Percentiles rank a stretch among this genome's conserved stretches.
phyloP scores from a whole-genome alignment of 352 stramenopile species.

The Globisporangium barbulae region DNA sequence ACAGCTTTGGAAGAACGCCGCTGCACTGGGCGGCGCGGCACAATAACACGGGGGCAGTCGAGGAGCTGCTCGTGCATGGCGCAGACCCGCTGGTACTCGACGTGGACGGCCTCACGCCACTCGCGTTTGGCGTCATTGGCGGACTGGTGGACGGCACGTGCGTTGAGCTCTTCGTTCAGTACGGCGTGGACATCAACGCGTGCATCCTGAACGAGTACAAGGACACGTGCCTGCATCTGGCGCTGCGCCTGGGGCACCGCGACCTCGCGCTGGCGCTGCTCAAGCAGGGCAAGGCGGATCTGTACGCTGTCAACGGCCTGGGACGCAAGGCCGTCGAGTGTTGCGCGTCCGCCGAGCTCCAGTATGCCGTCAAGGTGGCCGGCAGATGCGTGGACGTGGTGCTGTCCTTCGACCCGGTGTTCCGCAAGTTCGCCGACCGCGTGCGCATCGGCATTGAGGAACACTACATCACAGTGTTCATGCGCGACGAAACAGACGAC shows the following conservation, averaged over 20 bases:
- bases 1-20: slow-evolving; percentile 54
- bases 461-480: slow-evolving; percentile 73
- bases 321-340: slow-evolving; percentile 66
- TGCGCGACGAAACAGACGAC: slow-evolving; percentile 47
- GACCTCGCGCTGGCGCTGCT: slow-evolving; percentile 64
- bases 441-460: slow-evolving; percentile 67
- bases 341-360: slow-evolving; percentile 67
- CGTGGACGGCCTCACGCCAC: slow-evolving; percentile 55
- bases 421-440: slow-evolving; percentile 54
- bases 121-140: slow-evolving; percentile 59
- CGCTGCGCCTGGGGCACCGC: slow-evolving; percentile 52
- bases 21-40: slow-evolving; percentile 78
- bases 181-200: slow-evolving; percentile 49
- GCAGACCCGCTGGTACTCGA: slow-evolving; percentile 57
- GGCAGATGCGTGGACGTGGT: slow-evolving; percentile 71
- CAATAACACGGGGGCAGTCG: slow-evolving; percentile 55
- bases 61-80: slow-evolving; percentile 44
- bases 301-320: slow-evolving; percentile 50
- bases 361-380: slow-evolving; percentile 74
- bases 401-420: slow-evolving; percentile 71
- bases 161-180: slow-evolving; percentile 51
- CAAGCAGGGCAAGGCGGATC: slow-evolving; percentile 45
- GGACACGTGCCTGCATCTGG: slow-evolving; percentile 75
- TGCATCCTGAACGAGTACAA: slow-evolving; percentile 41
- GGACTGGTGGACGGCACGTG: slow-evolving; percentile 41